These are phyloP conservation scores for Rhodosporidiobolus odoratus DNA, from an alignment of 768 basidiomycete species.

Conservation along the genomic window DNA sequence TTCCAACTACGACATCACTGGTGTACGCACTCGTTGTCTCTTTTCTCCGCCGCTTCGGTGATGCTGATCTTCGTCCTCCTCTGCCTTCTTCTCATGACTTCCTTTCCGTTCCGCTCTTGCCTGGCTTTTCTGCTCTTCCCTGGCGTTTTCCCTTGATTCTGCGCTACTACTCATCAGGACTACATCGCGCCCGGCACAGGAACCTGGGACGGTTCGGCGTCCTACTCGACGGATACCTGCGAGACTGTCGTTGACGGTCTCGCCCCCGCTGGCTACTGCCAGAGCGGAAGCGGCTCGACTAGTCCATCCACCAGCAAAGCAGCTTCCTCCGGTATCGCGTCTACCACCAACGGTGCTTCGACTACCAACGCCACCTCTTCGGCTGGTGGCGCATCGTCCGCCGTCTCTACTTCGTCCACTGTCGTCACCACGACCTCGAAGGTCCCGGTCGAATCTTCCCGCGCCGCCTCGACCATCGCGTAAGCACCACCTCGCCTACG, in stretches of 20 bases:
- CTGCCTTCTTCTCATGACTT: neutral
- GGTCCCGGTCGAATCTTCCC: neutral
- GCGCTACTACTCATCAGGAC: neutral
- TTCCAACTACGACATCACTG: neutral
- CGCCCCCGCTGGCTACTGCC: constrained; percentile 2
- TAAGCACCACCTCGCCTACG: neutral
- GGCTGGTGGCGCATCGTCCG: neutral
- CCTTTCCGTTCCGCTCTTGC: neutral
- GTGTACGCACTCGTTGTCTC: neutral
- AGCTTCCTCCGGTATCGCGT: neutral
- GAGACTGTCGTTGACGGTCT: neutral
- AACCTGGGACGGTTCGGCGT: constrained; percentile 4
- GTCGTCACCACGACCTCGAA: neutral
- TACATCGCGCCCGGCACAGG: neutral
- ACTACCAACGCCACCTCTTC: neutral
- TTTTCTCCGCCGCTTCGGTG: neutral
- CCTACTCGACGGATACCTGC: constrained; percentile 14
- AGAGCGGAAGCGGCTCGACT: neutral
- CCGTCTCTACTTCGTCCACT: neutral
- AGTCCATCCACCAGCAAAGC: neutral
- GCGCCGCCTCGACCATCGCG: neutral
- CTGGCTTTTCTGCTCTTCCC: neutral
- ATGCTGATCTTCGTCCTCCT: neutral
- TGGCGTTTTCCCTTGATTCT: no score
- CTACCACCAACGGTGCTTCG: neutral